Percentiles rank a stretch among this genome's conserved stretches.
These are phyloP conservation scores for Truncatella angustata DNA, from an alignment of 2,329 filamentous ascomycete genomes.

Conservation along the genomic window DNA sequence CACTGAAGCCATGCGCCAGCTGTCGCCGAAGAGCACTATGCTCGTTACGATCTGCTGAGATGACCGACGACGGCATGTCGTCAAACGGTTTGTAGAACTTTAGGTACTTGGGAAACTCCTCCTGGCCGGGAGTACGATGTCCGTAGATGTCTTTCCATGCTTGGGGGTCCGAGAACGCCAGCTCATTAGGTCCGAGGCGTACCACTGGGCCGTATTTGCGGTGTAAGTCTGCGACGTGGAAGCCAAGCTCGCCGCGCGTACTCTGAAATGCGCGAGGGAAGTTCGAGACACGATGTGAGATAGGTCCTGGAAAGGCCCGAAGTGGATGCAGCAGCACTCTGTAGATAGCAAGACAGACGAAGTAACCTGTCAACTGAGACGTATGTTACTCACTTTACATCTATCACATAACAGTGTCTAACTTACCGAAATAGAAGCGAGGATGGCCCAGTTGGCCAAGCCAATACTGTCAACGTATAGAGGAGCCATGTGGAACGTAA, in stretches of 20 bases:
- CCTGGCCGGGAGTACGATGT: conserved; percentile 26
- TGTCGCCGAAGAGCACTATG: conserved; percentile 32
- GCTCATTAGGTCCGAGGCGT: conserved; percentile 39
- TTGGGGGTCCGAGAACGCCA: conserved; percentile 36
- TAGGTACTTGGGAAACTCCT: conserved; percentile 29
- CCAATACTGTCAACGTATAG: not conserved
- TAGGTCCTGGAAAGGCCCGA: conserved; percentile 23
- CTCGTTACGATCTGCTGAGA: conserved; percentile 29
- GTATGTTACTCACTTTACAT: no score
- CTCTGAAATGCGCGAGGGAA: conserved; percentile 22
- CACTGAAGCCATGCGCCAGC: conserved; percentile 38
- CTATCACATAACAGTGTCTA: not conserved
- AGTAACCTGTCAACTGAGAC: conserved; percentile 15
- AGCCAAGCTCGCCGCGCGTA: conserved; percentile 21
- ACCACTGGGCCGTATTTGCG: conserved; percentile 38
- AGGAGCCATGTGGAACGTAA: not conserved
- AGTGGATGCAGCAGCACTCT: conserved; percentile 29
- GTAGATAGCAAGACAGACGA: conserved; percentile 20
- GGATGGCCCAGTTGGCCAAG: not conserved
- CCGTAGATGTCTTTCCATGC: conserved; percentile 42
- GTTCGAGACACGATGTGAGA: conserved; percentile 22
- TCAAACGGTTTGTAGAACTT: conserved; percentile 25
- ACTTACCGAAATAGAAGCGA: not conserved
- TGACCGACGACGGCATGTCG: conserved; percentile 26
- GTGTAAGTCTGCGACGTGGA: conserved; percentile 28